Evolutionary conservation across 306 rosid genomes (phyloP).

Genomic region (Malus sieversii): DNA sequence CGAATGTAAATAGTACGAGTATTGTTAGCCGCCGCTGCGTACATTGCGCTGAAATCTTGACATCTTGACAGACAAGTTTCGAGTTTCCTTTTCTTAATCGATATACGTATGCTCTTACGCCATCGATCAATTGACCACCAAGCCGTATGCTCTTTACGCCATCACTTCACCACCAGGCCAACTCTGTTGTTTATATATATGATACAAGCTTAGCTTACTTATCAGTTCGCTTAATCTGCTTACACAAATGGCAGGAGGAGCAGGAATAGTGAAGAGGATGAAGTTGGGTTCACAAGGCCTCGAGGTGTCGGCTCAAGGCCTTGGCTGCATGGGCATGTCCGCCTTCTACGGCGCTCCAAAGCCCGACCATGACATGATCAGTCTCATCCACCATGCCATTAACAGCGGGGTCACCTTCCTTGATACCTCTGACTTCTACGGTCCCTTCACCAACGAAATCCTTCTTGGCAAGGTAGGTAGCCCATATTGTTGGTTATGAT

Average conservation of each 20-base stretch:
- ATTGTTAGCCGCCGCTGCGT: no score
- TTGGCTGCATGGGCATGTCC: constrained; percentile 65
- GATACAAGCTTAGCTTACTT: no score
- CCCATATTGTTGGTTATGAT: background rate
- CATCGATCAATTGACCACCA: no score
- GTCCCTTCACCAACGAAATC: constrained; percentile 42
- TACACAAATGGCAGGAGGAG: constrained; percentile 28
- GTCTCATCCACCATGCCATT: constrained; percentile 48
- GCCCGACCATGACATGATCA: constrained; percentile 51
- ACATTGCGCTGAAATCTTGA: no score
- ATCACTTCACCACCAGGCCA: no score
- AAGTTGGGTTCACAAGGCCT: constrained; percentile 50
- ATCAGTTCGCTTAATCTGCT: background rate
- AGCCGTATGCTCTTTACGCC: no score
- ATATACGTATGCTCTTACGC: no score
- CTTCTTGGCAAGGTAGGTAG: constrained; percentile 41
- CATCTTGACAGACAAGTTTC: no score
- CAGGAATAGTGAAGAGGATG: constrained; percentile 28
- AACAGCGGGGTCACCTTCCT: constrained; percentile 44
- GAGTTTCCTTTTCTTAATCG: no score
- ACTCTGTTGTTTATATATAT: no score
- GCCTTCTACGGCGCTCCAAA: constrained; percentile 42
- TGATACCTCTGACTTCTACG: constrained; percentile 47
- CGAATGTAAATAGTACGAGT: no score
- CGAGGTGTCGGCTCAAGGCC: constrained; percentile 49